phyloP scores from a whole-genome alignment of 2,329 filamentous ascomycete genomes.

The Trichoderma koningiopsis region DNA sequence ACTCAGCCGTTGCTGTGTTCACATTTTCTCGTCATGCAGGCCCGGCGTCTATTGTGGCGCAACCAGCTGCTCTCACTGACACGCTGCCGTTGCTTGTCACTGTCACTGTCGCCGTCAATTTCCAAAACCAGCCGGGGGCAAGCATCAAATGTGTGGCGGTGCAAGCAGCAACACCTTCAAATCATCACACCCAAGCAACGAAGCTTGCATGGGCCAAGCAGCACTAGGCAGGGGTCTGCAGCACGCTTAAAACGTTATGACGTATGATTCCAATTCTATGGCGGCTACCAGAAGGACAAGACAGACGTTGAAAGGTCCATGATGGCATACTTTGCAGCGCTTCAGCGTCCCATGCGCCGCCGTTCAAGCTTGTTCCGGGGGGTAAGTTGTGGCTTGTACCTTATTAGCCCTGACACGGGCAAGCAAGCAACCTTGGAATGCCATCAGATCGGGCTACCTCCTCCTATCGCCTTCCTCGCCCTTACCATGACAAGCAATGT shows the following conservation, averaged over 20 bases:
- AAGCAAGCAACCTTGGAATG: not conserved
- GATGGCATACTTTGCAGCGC: not conserved
- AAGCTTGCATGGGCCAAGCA: not conserved
- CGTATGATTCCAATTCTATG: not conserved
- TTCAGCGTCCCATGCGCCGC: not conserved
- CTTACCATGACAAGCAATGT: not conserved
- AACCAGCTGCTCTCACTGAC: not conserved
- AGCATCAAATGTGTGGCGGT: not conserved
- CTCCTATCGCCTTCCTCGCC: no score
- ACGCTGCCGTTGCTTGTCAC: not conserved
- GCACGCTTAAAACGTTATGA: slow-evolving; percentile 6
- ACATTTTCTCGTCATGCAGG: slow-evolving; percentile 15
- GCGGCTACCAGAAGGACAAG: not conserved
- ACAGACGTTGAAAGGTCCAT: not conserved
- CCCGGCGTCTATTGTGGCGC: slow-evolving; percentile 4
- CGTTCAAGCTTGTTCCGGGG: not conserved
- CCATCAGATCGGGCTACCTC: not conserved
- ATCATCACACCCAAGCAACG: not conserved
- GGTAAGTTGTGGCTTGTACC: not conserved
- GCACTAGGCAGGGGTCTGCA: slow-evolving; percentile 21
- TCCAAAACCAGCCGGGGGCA: no score
- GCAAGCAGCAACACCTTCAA: not conserved
- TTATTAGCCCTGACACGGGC: not conserved
- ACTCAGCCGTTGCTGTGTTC: not conserved
- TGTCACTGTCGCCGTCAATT: not conserved